Evolutionary conservation across 352 stramenopile genomes (phyloP), one percentile per base, ranked within the genome.

Genomic region (Phytophthora tentaculata): DNA sequence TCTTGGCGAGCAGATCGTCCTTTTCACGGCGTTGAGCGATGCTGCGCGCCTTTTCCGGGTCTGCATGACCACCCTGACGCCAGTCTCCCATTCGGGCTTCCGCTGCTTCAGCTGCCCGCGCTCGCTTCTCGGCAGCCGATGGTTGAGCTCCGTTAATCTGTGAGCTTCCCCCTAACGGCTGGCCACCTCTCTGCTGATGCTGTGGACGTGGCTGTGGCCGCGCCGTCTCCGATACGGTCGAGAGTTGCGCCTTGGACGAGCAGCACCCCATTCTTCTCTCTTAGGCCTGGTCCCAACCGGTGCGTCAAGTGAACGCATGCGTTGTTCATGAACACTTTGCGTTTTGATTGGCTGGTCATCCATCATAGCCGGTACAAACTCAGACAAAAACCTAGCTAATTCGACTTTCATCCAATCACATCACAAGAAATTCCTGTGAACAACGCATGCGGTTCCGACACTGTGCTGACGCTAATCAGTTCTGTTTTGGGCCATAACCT

Each of bases 1-100:
- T 88, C 58, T 76, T 89, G n/a, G 84, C 88, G 5, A 96, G 67
- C 14, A 96, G 73, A 19, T 96, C 89, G 51, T 96, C 89, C 64
- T 96, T 96, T 45, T 92, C 80, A 28, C 88, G 88, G 12, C 89
- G 86, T 28, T 90, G 60, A 2, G 74, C 74, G 48, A 95, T 74
- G 16, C 67, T 79, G 44, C 80, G 82, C 54, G 84, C 84, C 63
- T 94, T 94, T 20, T 87, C 76, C 3, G 82, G 73, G 71, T 93
- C 84, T 12, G 57, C 64, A 17, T 77, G 58, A 20, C 88, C 86
- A 19, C 88, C 88, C 55, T 95, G 88, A n/a, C 84, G 83, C 84
- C 87, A 95, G 73, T 92, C 83, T 19, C 74, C 66, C 63, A 89
- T 75, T 16, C 88, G 83, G 13, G 71, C 53, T 56, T 94, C 88